Conservation (phyloP, 75 land plant genomes). For the Pseudotsuga menziesii region DNA sequence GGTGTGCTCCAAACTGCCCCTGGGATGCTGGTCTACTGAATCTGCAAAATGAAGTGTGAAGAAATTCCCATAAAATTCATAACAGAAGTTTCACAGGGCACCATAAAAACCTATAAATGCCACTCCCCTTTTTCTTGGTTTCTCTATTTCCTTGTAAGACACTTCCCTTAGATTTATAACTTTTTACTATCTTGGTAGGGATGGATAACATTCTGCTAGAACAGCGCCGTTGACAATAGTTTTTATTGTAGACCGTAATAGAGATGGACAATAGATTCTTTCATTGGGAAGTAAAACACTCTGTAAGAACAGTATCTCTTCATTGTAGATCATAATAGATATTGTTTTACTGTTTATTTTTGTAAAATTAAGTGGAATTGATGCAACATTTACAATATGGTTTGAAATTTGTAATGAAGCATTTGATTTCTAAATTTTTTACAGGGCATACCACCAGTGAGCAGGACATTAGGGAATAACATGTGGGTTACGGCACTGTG, state of each 20-base stretch:
- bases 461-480: slow-evolving; percentile 44
- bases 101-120: too few species aligned
- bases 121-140: too few species aligned
- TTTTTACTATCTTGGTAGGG: background rate
- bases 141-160: too few species aligned
- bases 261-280: background rate
- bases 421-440: background rate
- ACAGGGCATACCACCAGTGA: slow-evolving; percentile 86
- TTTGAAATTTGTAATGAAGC: background rate
- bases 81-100: too few species aligned
- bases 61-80: too few species aligned
- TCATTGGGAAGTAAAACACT: background rate
- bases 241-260: background rate
- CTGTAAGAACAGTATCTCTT: too few species aligned
- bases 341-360: background rate
- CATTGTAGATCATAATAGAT: too few species aligned
- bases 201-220: background rate
- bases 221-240: background rate
- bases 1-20: too few species aligned
- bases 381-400: background rate
- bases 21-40: too few species aligned
- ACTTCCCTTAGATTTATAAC: too few species aligned
- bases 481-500: slow-evolving; percentile 73
- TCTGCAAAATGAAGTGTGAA: too few species aligned
- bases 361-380: background rate